Conservation (phyloP, 2,329 filamentous ascomycete genomes). For the Sporothrix euskadiensis region DNA sequence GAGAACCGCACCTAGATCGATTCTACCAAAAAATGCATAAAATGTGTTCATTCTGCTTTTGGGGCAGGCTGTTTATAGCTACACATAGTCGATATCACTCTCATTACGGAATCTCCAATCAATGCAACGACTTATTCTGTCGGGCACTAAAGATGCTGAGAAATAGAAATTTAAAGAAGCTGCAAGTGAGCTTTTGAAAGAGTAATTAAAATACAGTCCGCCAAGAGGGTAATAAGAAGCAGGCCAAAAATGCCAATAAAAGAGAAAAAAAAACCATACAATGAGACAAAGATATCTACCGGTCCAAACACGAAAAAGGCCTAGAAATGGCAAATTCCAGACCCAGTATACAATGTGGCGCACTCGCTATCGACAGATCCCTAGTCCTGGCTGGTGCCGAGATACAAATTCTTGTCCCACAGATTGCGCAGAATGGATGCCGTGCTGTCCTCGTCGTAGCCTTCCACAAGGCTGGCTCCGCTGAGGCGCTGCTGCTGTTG, state of each 20-base stretch:
- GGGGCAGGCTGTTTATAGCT: not conserved
- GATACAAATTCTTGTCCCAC: conserved; percentile 62
- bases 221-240: not conserved
- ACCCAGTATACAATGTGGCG: not conserved
- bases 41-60: not conserved
- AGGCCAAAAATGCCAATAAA: not conserved
- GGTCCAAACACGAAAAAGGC: not conserved
- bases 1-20: not conserved
- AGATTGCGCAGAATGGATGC: conserved; percentile 56
- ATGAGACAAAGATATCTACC: not conserved
- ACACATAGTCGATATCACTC: not conserved
- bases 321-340: not conserved
- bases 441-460: conserved; percentile 53
- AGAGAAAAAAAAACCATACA: not conserved
- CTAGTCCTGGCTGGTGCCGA: conserved; percentile 57
- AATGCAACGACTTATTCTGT: not conserved
- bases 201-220: not conserved
- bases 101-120: not conserved
- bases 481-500: conserved; percentile 49
- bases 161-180: not conserved
- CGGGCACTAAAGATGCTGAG: not conserved
- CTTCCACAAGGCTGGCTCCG: conserved; percentile 52
- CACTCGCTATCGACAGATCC: conserved; percentile 30
- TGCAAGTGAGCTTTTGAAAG: not conserved
- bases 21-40: too few species aligned